These are phyloP conservation scores for Naganishia vishniacii DNA, from an alignment of 768 basidiomycete genomes.

Conservation along the genomic window DNA sequence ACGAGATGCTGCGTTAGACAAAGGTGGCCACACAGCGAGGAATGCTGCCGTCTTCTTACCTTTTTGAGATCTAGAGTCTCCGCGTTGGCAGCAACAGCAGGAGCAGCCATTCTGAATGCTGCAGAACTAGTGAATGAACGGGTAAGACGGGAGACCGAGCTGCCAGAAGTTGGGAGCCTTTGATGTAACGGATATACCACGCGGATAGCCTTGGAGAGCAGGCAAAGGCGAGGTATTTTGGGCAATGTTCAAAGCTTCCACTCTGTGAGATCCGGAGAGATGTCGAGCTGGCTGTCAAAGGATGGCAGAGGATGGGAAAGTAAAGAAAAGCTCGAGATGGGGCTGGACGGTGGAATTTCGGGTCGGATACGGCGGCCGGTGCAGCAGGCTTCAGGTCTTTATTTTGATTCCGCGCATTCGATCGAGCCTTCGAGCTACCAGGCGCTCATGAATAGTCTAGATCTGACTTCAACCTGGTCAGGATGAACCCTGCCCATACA, in stretches of 20 bases:
- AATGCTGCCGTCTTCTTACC: slow-evolving; percentile 29
- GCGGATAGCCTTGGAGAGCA: slow-evolving; percentile 8
- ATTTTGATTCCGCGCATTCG: neutral
- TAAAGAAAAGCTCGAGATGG: neutral
- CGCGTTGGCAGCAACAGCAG: slow-evolving; percentile 35
- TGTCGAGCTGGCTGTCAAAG: neutral
- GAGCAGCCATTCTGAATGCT: slow-evolving; percentile 37
- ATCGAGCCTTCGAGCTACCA: neutral
- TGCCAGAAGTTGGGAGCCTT: neutral
- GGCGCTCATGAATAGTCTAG: too few species aligned
- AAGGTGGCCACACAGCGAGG: neutral
- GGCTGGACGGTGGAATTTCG: neutral
- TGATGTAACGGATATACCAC: neutral
- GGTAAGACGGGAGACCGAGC: neutral
- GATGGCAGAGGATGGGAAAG: neutral
- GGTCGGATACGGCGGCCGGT: neutral
- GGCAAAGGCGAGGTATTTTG: slow-evolving; percentile 22
- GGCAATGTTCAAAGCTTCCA: neutral
- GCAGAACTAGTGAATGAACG: slow-evolving; percentile 1
- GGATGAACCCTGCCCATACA: too few species aligned
- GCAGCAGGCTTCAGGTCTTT: neutral
- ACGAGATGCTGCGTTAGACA: slow-evolving; percentile 4
- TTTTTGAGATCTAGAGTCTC: slow-evolving; percentile 47
- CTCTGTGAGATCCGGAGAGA: neutral
- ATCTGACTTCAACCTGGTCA: too few species aligned